Conservation (phyloP, 176 grass and related monocot genomes). For the Thinopyrum elongatum region DNA sequence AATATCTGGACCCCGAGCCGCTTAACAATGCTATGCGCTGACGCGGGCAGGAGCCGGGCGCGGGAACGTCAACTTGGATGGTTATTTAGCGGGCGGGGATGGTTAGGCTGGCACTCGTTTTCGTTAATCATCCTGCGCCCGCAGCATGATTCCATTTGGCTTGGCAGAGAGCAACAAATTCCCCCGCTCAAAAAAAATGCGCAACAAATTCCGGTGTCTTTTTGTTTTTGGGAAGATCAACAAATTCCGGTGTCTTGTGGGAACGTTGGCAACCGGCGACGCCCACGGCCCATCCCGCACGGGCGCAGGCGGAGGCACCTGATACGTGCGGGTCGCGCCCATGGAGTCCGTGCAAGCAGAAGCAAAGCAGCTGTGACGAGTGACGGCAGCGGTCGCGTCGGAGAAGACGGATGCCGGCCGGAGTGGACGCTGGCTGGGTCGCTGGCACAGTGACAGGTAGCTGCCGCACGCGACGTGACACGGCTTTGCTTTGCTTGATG, state of each 20-base stretch:
- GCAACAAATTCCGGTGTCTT: not conserved
- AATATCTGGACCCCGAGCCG: not conserved
- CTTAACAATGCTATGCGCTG: not conserved
- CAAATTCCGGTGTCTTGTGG: not conserved
- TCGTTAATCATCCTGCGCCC: not conserved
- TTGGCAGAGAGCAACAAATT: not conserved
- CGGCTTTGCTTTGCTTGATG: not conserved
- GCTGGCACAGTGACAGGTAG: not conserved
- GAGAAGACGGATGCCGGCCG: not conserved
- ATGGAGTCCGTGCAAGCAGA: not conserved
- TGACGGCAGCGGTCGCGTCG: not conserved
- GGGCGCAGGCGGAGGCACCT: not conserved
- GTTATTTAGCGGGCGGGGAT: not conserved
- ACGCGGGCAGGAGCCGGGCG: not conserved
- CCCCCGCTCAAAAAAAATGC: no score
- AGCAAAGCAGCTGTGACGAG: not conserved
- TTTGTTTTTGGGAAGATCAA: not conserved
- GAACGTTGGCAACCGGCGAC: not conserved
- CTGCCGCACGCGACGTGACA: not conserved
- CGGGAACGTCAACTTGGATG: not conserved
- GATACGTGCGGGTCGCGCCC: not conserved
- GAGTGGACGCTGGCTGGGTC: not conserved
- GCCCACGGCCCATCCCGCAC: not conserved
- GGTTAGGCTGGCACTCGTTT: slow-evolving; percentile 14
- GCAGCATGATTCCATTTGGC: not conserved